Percentiles rank a stretch among this genome's conserved stretches.
Conservation (phyloP, 495 filamentous ascomycete species). For the Aspergillus nidulans region DNA sequence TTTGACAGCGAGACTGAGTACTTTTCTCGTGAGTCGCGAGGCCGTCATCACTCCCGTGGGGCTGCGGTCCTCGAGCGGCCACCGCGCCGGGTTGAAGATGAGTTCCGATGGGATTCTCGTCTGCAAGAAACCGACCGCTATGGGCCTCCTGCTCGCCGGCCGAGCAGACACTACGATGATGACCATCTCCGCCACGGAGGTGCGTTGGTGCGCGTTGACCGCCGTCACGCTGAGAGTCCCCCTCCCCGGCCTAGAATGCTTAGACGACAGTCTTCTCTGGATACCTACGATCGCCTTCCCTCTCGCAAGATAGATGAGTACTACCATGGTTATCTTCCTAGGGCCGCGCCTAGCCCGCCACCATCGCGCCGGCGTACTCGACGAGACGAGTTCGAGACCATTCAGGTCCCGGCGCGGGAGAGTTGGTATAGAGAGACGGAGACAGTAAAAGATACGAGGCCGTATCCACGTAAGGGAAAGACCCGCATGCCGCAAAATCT, state of each 20-base stretch:
- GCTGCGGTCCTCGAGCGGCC: slow-evolving; percentile 41
- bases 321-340: slow-evolving; percentile 34
- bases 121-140: slow-evolving; percentile 53
- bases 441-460: slow-evolving; percentile 37
- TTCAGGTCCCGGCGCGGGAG: slow-evolving; percentile 63
- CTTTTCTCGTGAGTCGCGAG: slow-evolving; percentile 44
- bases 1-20: slow-evolving; percentile 45
- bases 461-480: slow-evolving; percentile 79
- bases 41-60: slow-evolving; percentile 39
- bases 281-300: slow-evolving; percentile 68
- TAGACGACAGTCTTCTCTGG: slow-evolving; percentile 63
- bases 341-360: slow-evolving; percentile 32
- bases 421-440: slow-evolving; percentile 36
- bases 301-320: slow-evolving; percentile 51
- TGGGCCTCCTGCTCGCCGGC: slow-evolving; percentile 48
- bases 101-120: slow-evolving; percentile 46
- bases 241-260: slow-evolving; percentile 54
- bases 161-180: slow-evolving; percentile 46
- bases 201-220: slow-evolving; percentile 35
- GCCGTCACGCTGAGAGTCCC: slow-evolving; percentile 36
- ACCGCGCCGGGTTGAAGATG: slow-evolving; percentile 39
- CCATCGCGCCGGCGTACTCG: slow-evolving; percentile 35
- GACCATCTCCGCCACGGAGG: slow-evolving; percentile 43
- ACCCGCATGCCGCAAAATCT: slow-evolving; percentile 76
- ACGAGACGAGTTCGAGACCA: slow-evolving; percentile 57